Percentiles rank a stretch among this genome's conserved stretches.
phyloP scores from a whole-genome alignment of 805 yeast species.

The Metschnikowia matae region DNA sequence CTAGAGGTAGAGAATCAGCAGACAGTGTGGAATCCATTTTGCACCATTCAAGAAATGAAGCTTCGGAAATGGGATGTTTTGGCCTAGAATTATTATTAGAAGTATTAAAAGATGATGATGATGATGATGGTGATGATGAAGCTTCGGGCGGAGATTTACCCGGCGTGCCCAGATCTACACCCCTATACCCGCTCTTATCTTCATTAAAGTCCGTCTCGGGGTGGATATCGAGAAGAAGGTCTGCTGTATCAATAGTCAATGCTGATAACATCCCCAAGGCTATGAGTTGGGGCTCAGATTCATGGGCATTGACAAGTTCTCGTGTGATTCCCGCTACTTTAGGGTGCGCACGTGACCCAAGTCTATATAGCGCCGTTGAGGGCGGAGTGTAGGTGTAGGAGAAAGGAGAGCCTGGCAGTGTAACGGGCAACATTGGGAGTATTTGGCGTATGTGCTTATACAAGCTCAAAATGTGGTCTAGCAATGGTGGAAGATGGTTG shows the following conservation, averaged over 20 bases:
- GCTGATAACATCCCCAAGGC: background rate
- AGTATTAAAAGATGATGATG: background rate
- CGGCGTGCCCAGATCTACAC: background rate
- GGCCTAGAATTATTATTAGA: background rate
- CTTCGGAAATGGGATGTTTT: background rate
- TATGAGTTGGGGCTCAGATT: background rate
- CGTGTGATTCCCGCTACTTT: background rate
- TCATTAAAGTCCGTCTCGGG: background rate
- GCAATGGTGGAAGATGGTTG: no score
- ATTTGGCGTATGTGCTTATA: background rate
- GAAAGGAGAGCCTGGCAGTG: conserved; percentile 1
- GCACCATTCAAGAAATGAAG: no score
- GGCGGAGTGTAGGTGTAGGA: conserved; percentile 1
- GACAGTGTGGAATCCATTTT: no score
- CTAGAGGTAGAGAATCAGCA: background rate
- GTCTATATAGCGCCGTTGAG: background rate
- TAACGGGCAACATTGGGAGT: background rate
- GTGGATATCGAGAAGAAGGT: background rate
- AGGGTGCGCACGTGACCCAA: background rate
- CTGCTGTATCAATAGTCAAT: background rate
- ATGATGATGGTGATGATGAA: no score
- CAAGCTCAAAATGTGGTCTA: no score
- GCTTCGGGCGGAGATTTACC: background rate
- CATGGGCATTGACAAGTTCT: background rate
- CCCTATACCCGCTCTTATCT: background rate